Evolutionary conservation across 2,329 filamentous ascomycete species (phyloP), one percentile per base, ranked within the genome.

Genomic region (Ophiocordyceps camponoti-rufipedis): DNA sequence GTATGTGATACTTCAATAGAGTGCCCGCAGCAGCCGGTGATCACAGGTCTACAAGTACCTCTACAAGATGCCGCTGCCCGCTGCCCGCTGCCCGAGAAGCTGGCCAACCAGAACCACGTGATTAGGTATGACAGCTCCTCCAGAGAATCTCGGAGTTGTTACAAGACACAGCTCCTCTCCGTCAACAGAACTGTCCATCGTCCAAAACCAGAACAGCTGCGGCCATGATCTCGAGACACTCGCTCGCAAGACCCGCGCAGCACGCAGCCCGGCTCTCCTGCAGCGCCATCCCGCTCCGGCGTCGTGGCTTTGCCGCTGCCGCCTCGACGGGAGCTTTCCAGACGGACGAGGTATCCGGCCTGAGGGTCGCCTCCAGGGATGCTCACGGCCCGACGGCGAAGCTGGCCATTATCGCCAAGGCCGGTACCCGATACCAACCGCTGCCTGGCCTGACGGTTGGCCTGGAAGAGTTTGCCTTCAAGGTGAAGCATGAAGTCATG

Each of bases 391-490:
- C 87, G 54, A 94, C 89, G 50, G 87, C 88, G 50, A 93, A 86
- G 60, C 75, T 98, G 54, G 87, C 88, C 47, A 67, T 98, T 53
- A 85, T 98, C 62, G 79, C 88, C 55, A 94, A 94, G 74, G 91
- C 87, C 51, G 91, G 91, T 59, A 93, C 89, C 52, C 76, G 91
- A 65, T 96, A 89, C 67, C 81, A 98, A 72, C 77, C 85, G 52
- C 74, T 84, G 54, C 91, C 91, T 51, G 91, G 91, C 53, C 75
- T 95, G 64, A 82, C 89, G 52, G 82, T 88, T 60, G 89, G 83
- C 48, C 75, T 98, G 54, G 84, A 91, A 71, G 84, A 86, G 64
- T 98, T 93, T 71, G 89, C 93, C 53, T 98, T 95, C 79, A 94
- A 94, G 85, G 91, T 87, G 48, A 42, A 52, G 32, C 42, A 28